A percentile compares a stretch with the other conserved stretches of the same genome.
Evolutionary conservation across 2,329 filamentous ascomycete genomes (phyloP).

Genomic region (Calonectria henricotiae): DNA sequence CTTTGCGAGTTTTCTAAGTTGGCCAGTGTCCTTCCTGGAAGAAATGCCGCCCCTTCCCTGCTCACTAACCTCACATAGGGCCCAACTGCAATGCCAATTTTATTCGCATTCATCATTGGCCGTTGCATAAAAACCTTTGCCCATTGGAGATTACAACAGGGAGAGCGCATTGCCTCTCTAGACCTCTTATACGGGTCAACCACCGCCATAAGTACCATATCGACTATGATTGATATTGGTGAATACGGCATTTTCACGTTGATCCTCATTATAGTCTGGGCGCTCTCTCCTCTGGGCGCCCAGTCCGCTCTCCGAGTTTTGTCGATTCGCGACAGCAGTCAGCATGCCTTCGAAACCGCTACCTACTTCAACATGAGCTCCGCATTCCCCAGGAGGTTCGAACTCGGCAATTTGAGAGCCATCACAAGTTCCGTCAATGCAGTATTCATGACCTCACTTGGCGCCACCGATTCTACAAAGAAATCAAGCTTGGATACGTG

Average conservation of each 20-base stretch:
- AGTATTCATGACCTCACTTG: slow-evolving; percentile 16
- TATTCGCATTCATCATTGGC: slow-evolving; percentile 34
- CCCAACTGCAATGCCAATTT: slow-evolving; percentile 32
- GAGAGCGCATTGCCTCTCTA: slow-evolving; percentile 29
- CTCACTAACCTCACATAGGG: neutral
- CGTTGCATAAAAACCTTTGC: slow-evolving; percentile 28
- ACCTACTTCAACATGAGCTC: slow-evolving; percentile 26
- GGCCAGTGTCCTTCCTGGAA: neutral
- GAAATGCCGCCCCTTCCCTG: too few relatives aligned
- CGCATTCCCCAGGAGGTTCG: neutral
- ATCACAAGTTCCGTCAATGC: neutral
- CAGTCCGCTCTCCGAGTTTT: slow-evolving; percentile 33
- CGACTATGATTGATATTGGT: slow-evolving; percentile 25
- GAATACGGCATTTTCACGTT: slow-evolving; percentile 7
- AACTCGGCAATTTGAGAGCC: neutral
- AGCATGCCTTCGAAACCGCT: neutral
- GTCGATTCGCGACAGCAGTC: slow-evolving; percentile 14
- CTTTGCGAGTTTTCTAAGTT: slow-evolving; percentile 28
- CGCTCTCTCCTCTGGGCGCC: slow-evolving; percentile 28
- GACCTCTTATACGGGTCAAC: slow-evolving; percentile 33
- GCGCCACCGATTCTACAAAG: slow-evolving; percentile 1
- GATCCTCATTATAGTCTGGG: slow-evolving; percentile 14
- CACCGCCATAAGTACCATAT: slow-evolving; percentile 30
- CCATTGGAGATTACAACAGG: slow-evolving; percentile 36
- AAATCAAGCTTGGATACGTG: slow-evolving; percentile 30